phyloP scores from a whole-genome alignment of 805 yeast genomes.

The Kazachstania kunashirensis region DNA sequence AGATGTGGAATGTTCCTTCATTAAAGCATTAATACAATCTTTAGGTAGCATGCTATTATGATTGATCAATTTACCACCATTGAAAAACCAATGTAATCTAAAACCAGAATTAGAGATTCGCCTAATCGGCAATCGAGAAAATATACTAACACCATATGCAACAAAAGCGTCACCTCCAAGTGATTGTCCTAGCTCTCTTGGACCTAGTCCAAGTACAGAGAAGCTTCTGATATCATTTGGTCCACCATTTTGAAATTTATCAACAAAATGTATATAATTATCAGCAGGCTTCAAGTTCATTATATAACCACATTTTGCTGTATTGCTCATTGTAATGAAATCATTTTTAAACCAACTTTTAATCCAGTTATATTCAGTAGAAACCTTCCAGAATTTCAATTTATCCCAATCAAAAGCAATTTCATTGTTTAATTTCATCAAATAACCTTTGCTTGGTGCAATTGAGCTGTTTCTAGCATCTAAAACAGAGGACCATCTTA shows the following conservation, averaged over 20 bases:
- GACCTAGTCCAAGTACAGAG: conserved; percentile 56
- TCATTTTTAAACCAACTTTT: conserved; percentile 21
- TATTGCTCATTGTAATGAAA: conserved; percentile 38
- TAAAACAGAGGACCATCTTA: conserved; percentile 32
- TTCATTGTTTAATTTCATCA: conserved; percentile 36
- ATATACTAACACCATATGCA: conserved; percentile 49
- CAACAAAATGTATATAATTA: conserved; percentile 50
- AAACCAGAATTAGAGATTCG: conserved; percentile 37
- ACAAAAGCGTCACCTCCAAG: conserved; percentile 60
- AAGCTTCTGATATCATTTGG: conserved; percentile 64
- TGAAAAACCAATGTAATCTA: conserved; percentile 52
- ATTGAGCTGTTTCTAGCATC: conserved; percentile 37
- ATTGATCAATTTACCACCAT: conserved; percentile 51
- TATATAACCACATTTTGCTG: conserved; percentile 48
- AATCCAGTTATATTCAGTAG: conserved; percentile 25
- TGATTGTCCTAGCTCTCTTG: conserved; percentile 43
- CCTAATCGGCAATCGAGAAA: conserved; percentile 49
- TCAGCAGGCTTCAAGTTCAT: conserved; percentile 29
- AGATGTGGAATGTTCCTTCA: conserved; percentile 39
- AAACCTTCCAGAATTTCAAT: conserved; percentile 17
- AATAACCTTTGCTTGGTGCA: conserved; percentile 40
- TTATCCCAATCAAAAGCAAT: conserved; percentile 24
- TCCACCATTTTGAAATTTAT: conserved; percentile 79
- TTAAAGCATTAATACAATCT: conserved; percentile 22
- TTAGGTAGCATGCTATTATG: conserved; percentile 20